Evolutionary conservation across 257 asterid genomes (phyloP), one percentile per base, ranked within the genome.

Genomic region (Gentiana dahurica): DNA sequence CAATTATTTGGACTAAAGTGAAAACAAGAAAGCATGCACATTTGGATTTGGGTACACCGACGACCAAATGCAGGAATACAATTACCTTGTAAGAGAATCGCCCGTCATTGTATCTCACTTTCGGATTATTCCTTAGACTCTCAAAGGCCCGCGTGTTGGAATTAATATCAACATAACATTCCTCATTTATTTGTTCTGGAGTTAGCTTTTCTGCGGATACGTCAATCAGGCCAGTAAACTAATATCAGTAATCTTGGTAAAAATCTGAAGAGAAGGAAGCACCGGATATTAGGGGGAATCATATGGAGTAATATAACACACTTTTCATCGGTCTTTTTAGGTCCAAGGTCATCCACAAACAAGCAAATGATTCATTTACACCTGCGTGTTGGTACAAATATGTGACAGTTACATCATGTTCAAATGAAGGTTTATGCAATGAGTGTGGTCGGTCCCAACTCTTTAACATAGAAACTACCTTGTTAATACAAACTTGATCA

Each of bases 161-260:
- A 38, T 43, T 57, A 36, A 43, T 49, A 57, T 57, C 61, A 48
- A 57, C 61, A 8, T 57, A 57, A 57, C 61, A 57, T 49, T 57
- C 61, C 43, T 57, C 61, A 57, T 57, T 57, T 57, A 57, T 57
- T 24, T 57, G 61, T 9, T 57, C 61, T 57, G 61, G 61, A 5
- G 61, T 57, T 13, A 57, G n/a, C 61, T 33, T 57, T 24, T 57
- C 61, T 57, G 24, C 10, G 11, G 3, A 43, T 15, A 13, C 4
- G 36, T 6, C 2, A 43, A 24, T 3, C 6, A 41, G 2, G 46
- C 5, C 8, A 41, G 9, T 10, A 5, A 10, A 7, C 46, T 24
- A 24, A 24, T 24, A 24, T 24, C 24, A 24, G 24, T 24, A 24
- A 24, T 24, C 46, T 1, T 41, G 46, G 1, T 10, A 41, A 41